Evolutionary conservation across 345 rosid genomes (phyloP).

Genomic region (Aquilaria malaccensis): DNA sequence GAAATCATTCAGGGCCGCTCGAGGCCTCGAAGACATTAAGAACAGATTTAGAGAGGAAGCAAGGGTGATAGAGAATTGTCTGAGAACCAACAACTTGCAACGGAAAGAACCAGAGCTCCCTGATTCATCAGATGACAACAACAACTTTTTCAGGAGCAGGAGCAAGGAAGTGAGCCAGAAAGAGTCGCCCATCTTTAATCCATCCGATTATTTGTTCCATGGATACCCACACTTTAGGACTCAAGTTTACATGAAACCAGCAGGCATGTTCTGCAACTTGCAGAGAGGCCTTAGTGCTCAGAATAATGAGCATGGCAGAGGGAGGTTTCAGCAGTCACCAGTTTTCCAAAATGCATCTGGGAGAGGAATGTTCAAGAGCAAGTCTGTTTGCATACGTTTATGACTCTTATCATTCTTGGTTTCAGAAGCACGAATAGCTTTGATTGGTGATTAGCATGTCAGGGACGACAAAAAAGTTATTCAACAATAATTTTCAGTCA

Average conservation of each 20-base stretch:
- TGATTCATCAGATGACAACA: constrained; percentile 4
- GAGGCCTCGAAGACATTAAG: constrained; percentile 34
- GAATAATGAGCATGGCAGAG: constrained; percentile 13
- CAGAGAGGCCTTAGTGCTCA: constrained; percentile 11
- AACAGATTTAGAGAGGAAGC: constrained; percentile 78
- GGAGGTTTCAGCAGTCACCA: constrained; percentile 26
- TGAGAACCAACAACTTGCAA: constrained; percentile 34
- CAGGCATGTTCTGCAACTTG: constrained; percentile 15
- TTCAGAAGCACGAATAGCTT: too few species aligned
- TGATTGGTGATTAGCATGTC: too few species aligned
- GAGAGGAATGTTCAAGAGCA: constrained; percentile 30
- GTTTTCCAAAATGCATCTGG: constrained; percentile 39
- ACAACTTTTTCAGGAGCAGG: constrained; percentile 8
- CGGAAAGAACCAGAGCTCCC: constrained; percentile 25
- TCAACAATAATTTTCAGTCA: too few species aligned
- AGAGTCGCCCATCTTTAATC: constrained; percentile 73
- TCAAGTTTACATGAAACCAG: constrained; percentile 20
- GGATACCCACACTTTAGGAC: constrained; percentile 82
- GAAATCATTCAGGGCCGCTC: constrained; percentile 15
- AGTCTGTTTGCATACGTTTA: constrained; percentile 51
- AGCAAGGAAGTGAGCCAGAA: constrained; percentile 12
- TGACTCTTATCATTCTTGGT: constrained; percentile 8
- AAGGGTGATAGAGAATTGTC: constrained; percentile 66
- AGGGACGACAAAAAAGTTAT: too few species aligned
- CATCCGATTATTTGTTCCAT: constrained; percentile 38